Evolutionary conservation across 306 rosid genomes (phyloP).

Genomic region (Begonia peltatifolia): DNA sequence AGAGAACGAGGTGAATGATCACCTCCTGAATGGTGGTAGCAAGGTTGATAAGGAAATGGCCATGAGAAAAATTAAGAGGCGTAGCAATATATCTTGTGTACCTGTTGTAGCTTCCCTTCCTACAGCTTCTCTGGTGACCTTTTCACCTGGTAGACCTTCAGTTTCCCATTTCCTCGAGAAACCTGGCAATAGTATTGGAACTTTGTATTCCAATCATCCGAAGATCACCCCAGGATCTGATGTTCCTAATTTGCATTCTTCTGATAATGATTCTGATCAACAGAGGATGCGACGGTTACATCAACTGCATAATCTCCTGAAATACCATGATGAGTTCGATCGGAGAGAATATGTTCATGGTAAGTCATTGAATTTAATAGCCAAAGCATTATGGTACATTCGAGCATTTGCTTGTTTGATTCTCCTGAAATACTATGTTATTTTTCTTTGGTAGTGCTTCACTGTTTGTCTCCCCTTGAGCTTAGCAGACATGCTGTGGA

Average conservation of each 20-base stretch:
- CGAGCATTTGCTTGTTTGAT: no score
- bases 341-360: constrained; percentile 14
- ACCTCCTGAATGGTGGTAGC: constrained; percentile 2
- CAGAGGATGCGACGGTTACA: constrained; percentile 15
- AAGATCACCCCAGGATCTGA: constrained; percentile 3
- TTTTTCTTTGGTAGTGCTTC: constrained; percentile 15
- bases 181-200: constrained; percentile 3
- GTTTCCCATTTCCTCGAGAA: constrained; percentile 13
- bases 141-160: constrained; percentile 20
- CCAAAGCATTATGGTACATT: no score
- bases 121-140: constrained; percentile 6
- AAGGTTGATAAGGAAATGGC: constrained; percentile 11
- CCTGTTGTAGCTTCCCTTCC: constrained; percentile 14
- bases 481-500: constrained; percentile 35
- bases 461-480: constrained; percentile 22
- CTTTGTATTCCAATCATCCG: constrained; percentile 9
- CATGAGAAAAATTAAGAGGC: constrained; percentile 13
- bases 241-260: constrained; percentile 8
- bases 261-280: constrained; percentile 13
- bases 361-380: constrained; percentile 8
- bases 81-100: constrained; percentile 9
- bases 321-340: constrained; percentile 19
- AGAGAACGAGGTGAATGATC: constrained; percentile 14
- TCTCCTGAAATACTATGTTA: background rate
- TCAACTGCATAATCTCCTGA: constrained; percentile 18